These are phyloP conservation scores for Cytospora chrysosperma DNA, from an alignment of 2,329 filamentous ascomycete genomes.

Conservation along the genomic window DNA sequence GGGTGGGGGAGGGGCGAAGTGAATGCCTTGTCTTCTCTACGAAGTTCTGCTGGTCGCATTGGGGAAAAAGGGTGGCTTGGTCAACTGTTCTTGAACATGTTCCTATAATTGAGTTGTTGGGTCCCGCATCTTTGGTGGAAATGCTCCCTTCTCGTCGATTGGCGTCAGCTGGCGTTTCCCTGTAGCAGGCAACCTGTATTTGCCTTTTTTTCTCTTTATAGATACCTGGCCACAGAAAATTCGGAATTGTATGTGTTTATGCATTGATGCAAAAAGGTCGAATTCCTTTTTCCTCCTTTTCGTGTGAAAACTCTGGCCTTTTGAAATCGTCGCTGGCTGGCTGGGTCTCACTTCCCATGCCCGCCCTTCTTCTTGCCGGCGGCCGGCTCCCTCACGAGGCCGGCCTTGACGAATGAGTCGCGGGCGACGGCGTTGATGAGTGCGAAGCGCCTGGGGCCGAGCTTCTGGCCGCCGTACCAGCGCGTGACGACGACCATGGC, in stretches of 20 bases:
- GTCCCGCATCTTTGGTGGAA: background rate
- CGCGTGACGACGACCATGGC: conserved; percentile 88
- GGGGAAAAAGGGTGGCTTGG: background rate
- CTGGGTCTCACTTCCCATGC: conserved; percentile 30
- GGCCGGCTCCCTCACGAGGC: conserved; percentile 58
- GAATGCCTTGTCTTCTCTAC: background rate
- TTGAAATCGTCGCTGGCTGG: too few species aligned
- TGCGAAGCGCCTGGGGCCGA: conserved; percentile 87
- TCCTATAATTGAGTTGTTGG: background rate
- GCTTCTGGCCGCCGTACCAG: conserved; percentile 90
- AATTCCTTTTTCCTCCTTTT: too few species aligned
- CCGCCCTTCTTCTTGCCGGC: conserved; percentile 46
- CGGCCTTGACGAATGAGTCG: conserved; percentile 78
- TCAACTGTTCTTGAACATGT: background rate
- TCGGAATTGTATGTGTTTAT: background rate
- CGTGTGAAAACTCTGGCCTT: too few species aligned
- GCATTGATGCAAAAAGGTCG: background rate
- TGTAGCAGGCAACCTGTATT: background rate
- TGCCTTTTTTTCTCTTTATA: background rate
- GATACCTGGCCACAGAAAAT: background rate
- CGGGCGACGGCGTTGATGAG: conserved; percentile 85
- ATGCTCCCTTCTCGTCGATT: background rate
- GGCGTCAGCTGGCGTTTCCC: conserved; percentile 12
- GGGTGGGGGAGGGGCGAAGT: too few species aligned
- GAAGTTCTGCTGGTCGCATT: background rate